Evolutionary conservation across 176 grass and related monocot species (phyloP), one percentile per base, ranked within the genome.

Genomic region (Eragrostis curvula): DNA sequence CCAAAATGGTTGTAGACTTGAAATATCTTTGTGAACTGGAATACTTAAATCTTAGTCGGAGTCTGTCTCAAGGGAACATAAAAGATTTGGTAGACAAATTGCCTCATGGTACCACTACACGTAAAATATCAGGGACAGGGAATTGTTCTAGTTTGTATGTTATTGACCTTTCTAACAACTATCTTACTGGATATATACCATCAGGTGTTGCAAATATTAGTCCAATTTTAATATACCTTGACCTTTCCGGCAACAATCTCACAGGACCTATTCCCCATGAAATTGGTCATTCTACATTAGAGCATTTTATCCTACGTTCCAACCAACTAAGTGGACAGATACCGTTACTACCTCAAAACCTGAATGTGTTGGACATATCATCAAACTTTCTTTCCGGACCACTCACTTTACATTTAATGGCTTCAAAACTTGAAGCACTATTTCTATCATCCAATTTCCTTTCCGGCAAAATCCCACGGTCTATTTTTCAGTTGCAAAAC

Each of bases 381-480:
- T 67, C 1, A 0, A 85, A 87, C 2, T 20, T 3, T 2, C 47
- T 69, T 3, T 56, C 28, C n/a, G 76, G 58, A 5, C 3, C 6
- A 2, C 12, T 76, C 9, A 43, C 77, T 8, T 2, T 18, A 9
- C 3, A 8, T 18, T 16, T 62, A 6, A 13, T 12, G 1, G 12
- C n/a, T 25, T 9, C 57, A 13, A 60, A 18, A 0, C 14, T 65
- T 0, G 5, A 9, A 2, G 13, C 1, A 9, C 7, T 85, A 1
- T 7, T n/a, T 70, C 21, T 87, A 6, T 79, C 23, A 1, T 73
- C 46, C 50, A 91, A 91, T 28, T 2, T 24, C 6, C 23, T 92
- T 11, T 78, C 9, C 25, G 86, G 85, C 12, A 16, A 48, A 1
- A 73, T 92, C 28, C 67, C 79, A 13, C 0, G 2, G 2, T 92